Conservation (phyloP, 345 rosid genomes). For the Eucalyptus dawsonii region DNA sequence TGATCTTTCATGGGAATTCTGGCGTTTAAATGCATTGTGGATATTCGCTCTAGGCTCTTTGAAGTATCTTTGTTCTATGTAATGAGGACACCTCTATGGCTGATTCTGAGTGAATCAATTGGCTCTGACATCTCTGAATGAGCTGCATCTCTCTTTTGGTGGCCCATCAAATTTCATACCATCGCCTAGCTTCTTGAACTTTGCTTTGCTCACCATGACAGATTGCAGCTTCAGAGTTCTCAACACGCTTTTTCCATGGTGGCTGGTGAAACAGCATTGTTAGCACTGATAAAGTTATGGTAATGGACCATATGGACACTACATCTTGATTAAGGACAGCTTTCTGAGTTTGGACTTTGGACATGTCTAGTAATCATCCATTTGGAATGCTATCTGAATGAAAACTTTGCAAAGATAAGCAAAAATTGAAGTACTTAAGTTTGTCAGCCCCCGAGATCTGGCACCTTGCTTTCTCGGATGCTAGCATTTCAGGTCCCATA, state of each 20-base stretch:
- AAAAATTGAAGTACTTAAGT: background rate
- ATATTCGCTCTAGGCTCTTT: background rate
- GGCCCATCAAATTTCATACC: background rate
- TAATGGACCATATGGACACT: background rate
- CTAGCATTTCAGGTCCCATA: background rate
- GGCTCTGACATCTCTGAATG: rapidly evolving
- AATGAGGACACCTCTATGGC: background rate
- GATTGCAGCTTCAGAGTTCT: background rate
- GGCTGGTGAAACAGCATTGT: background rate
- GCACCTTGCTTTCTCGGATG: background rate
- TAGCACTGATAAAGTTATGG: background rate
- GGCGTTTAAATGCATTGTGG: background rate
- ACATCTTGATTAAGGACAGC: background rate
- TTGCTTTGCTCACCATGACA: rapidly evolving
- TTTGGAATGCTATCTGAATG: background rate
- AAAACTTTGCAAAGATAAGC: background rate
- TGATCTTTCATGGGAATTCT: background rate
- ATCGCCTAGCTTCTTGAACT: background rate
- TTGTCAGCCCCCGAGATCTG: background rate
- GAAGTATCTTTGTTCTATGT: background rate
- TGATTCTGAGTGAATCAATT: background rate
- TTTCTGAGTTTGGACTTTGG: background rate
- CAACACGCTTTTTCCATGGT: background rate
- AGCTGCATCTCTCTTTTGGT: background rate
- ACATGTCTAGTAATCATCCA: background rate